Percentiles rank a stretch among this genome's conserved stretches.
phyloP scores from a whole-genome alignment of 2,329 filamentous ascomycete species.

The Knufia fluminis region DNA sequence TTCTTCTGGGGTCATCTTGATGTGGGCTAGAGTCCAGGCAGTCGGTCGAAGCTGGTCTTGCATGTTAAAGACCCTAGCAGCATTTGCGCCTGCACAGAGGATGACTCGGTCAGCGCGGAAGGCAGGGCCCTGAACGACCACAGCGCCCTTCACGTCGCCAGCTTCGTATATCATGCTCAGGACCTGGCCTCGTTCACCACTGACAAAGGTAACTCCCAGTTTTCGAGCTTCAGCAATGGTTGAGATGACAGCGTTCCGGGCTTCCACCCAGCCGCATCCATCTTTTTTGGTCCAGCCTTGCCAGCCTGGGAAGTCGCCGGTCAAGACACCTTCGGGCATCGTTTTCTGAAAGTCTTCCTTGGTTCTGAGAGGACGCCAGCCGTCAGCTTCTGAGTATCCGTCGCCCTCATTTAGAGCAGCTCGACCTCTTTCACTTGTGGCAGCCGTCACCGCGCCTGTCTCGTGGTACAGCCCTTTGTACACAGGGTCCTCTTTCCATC shows the following conservation, averaged over 20 bases:
- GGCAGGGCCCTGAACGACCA: slow-evolving; percentile 30
- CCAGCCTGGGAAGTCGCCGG: slow-evolving; percentile 37
- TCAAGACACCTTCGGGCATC: slow-evolving; percentile 44
- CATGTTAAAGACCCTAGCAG: slow-evolving; percentile 36
- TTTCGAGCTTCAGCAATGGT: slow-evolving; percentile 37
- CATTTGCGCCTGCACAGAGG: slow-evolving; percentile 36
- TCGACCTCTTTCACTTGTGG: slow-evolving; percentile 32
- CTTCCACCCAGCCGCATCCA: slow-evolving; percentile 47
- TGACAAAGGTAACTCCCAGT: slow-evolving; percentile 41
- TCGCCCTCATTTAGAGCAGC: slow-evolving; percentile 31
- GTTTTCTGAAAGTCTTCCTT: slow-evolving; percentile 40
- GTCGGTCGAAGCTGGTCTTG: slow-evolving; percentile 36
- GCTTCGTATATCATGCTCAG: slow-evolving; percentile 29
- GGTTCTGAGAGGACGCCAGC: slow-evolving; percentile 31
- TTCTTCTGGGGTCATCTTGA: slow-evolving; percentile 35
- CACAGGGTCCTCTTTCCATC: slow-evolving; percentile 38
- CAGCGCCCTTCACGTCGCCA: slow-evolving; percentile 32
- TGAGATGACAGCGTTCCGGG: slow-evolving; percentile 40
- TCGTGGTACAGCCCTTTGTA: slow-evolving; percentile 39
- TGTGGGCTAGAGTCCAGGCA: slow-evolving; percentile 41
- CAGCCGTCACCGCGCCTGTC: slow-evolving; percentile 36
- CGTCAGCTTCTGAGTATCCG: slow-evolving; percentile 25
- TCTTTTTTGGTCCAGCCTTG: slow-evolving; percentile 34
- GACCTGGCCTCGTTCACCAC: slow-evolving; percentile 33
- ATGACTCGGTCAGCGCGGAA: slow-evolving; percentile 33